Conservation (phyloP, 345 rosid genomes). For the Citrus medica region DNA sequence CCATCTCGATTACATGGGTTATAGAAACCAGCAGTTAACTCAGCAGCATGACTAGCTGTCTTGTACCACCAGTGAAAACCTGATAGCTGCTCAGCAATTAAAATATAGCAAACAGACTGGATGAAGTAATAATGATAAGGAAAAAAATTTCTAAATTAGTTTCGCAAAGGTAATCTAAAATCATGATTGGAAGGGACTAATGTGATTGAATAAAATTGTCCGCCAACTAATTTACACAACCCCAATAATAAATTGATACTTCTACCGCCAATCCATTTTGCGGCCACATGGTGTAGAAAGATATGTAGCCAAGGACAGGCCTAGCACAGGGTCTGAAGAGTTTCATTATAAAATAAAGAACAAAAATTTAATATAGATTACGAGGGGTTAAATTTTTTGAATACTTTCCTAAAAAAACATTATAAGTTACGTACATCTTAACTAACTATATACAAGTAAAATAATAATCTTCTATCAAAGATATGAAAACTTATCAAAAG, state of each 20-base stretch:
- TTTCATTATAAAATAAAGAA: not conserved
- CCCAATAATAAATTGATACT: not conserved
- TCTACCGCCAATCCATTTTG: not conserved
- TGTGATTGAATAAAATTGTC: not conserved
- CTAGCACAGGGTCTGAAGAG: not conserved
- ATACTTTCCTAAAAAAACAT: not conserved
- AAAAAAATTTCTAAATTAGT: not conserved
- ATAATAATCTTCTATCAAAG: not conserved
- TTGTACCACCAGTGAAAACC: constrained; percentile 97
- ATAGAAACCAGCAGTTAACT: constrained; percentile 89
- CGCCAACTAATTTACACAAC: not conserved
- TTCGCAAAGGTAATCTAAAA: not conserved
- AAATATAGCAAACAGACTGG: constrained; percentile 30
- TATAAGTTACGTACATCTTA: not conserved
- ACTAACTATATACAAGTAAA: not conserved
- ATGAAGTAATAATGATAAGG: constrained; percentile 20
- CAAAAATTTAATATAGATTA: not conserved
- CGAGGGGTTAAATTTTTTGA: not conserved
- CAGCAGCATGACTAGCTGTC: constrained; percentile 95
- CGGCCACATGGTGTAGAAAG: not conserved
- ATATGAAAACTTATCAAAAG: constrained; percentile 11
- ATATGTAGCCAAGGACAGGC: not conserved
- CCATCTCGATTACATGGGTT: constrained; percentile 93
- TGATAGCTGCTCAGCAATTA: constrained; percentile 76
- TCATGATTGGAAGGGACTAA: not conserved